Percentiles rank a stretch among this genome's conserved stretches.
These are phyloP conservation scores for Arthrobotrys pseudoclavata DNA, from an alignment of 2,329 filamentous ascomycete genomes.

Conservation along the genomic window DNA sequence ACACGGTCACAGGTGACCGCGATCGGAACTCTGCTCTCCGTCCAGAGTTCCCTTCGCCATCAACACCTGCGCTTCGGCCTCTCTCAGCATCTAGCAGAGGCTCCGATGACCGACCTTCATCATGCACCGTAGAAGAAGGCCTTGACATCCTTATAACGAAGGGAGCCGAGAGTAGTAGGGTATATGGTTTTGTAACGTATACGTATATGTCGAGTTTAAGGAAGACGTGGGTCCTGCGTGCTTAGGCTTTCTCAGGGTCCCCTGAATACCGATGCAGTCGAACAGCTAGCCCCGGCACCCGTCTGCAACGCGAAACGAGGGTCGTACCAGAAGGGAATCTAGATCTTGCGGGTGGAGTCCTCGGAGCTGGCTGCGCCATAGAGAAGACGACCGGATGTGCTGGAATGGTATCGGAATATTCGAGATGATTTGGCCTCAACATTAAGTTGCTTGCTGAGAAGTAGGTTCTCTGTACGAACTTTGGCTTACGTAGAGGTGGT, in stretches of 20 bases:
- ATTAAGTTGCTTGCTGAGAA: constrained; percentile 13
- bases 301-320: constrained; percentile 22
- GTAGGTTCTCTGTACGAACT: not conserved
- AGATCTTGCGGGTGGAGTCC: constrained; percentile 11
- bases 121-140: constrained; percentile 20
- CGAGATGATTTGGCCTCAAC: constrained; percentile 1
- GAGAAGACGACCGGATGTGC: constrained; percentile 1
- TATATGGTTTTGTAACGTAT: constrained; percentile 1
- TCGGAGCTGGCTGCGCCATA: constrained; percentile 26
- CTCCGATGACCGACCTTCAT: constrained; percentile 66
- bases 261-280: constrained; percentile 12
- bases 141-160: constrained; percentile 19
- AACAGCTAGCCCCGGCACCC: constrained; percentile 2
- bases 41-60: constrained; percentile 38
- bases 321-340: constrained; percentile 1
- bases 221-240: constrained; percentile 6
- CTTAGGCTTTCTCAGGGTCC: not conserved
- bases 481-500: constrained; percentile 16
- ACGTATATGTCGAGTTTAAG: not conserved
- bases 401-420: constrained; percentile 8
- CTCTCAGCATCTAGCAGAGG: constrained; percentile 71
- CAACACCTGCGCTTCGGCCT: constrained; percentile 60
- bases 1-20: constrained; percentile 66
- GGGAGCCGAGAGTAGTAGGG: not conserved
- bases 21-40: constrained; percentile 65